Evolutionary conservation across 2,329 filamentous ascomycete species (phyloP), one percentile per base, ranked within the genome.

Genomic region (Fusarium torulosum): DNA sequence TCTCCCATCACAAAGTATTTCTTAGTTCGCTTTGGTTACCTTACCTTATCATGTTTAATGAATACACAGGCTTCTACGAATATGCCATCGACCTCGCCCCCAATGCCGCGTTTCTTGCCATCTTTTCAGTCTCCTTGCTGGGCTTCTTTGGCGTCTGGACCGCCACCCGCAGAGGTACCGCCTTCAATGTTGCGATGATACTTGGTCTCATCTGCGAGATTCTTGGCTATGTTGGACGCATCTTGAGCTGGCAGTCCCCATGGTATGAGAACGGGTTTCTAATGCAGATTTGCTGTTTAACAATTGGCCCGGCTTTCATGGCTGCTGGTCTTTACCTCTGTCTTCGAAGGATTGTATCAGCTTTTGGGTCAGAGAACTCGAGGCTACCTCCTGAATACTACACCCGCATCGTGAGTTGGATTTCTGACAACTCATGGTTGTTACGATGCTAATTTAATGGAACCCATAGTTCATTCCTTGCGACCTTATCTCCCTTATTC

Each of bases 271-370:
- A 77, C 40, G 77, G 79, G 20, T 86, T 86, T 75, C 71, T 85
- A 55, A 84, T 88, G 37, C 87, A 90, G 74, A 84, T 89, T 37
- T 83, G 86, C 72, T 86, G 84, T 66, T 80, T 92, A 57, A 91
- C 88, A 5, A 84, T 91, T 59, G 88, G 81, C 0, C 89, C 90
- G 0, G 88, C 88, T 2, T 91, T 90, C 72, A 81, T 90, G 74
- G 84, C 87, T 10, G 89, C 87, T 1, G 86, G 83, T 2, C 83
- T 91, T 40, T 91, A 91, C 72, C 78, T 91, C 51, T 89, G 86
- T 62, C 78, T 91, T 47, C 74, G 82, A 13, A 77, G 80, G 38
- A 84, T 86, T 63, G 83, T 85, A 13, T 76, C 77, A 46, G 81
- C 79, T 1, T 84, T 83, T 67, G 83, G 83, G 0, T 74, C 79